A percentile compares a stretch with the other conserved stretches of the same genome.
Evolutionary conservation across 495 filamentous ascomycete species (phyloP).

Genomic region (Beverwykella pulmonaria): DNA sequence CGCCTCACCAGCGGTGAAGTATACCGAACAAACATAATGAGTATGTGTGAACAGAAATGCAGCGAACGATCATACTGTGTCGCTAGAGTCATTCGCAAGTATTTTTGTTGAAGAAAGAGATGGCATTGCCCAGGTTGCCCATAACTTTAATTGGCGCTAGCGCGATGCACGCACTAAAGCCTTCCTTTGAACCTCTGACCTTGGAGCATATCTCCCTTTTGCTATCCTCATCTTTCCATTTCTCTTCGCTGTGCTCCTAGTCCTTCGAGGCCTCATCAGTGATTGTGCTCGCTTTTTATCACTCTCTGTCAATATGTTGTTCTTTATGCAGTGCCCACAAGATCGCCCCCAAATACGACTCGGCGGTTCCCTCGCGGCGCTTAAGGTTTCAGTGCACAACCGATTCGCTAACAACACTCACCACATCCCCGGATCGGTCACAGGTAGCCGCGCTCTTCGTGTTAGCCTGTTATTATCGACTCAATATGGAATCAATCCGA

Average conservation of each 20-base stretch:
- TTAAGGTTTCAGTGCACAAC: constrained; percentile 1
- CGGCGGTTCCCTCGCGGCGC: neutral
- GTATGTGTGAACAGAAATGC: too few species aligned
- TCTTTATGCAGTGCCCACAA: neutral
- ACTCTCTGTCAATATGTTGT: neutral
- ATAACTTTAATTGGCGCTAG: too few species aligned
- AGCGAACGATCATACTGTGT: too few species aligned
- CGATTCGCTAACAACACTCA: constrained; percentile 6
- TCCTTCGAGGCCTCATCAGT: neutral
- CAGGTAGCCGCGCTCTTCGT: constrained; percentile 4
- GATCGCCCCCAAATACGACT: neutral
- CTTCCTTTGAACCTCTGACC: too few species aligned
- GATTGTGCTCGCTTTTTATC: neutral
- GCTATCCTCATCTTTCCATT: too few species aligned
- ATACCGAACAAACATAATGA: too few species aligned
- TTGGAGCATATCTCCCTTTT: too few species aligned
- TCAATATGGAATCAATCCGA: neutral
- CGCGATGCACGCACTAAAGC: too few species aligned
- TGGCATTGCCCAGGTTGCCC: too few species aligned
- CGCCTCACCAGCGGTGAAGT: neutral
- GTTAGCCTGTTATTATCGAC: neutral
- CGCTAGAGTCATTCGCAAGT: too few species aligned
- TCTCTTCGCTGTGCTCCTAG: neutral
- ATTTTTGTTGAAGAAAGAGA: too few species aligned
- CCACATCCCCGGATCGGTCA: neutral